Evolutionary conservation across 2,329 filamentous ascomycete genomes (phyloP).

Genomic region (Leptoxyphium fumago): DNA sequence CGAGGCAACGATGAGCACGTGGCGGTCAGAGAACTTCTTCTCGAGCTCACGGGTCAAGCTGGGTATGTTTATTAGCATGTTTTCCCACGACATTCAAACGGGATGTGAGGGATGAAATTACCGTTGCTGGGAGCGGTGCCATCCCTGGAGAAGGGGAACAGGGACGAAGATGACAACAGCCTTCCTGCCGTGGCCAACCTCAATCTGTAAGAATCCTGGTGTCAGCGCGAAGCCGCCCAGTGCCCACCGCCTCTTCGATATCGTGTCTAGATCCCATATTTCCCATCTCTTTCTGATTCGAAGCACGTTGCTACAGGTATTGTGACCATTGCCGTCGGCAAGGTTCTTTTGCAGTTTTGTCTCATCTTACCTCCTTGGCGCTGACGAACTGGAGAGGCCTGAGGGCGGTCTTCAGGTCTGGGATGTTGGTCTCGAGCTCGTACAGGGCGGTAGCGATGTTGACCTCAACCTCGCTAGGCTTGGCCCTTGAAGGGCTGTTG

Average conservation of each 20-base stretch:
- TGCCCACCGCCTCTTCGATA: slow-evolving; percentile 40
- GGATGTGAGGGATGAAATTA: slow-evolving; percentile 38
- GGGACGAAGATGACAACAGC: slow-evolving; percentile 99
- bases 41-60: slow-evolving; percentile 99
- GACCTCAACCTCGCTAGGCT: slow-evolving; percentile 93
- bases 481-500: slow-evolving; percentile 92
- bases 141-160: slow-evolving; percentile 92
- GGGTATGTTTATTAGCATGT: slow-evolving; percentile 3
- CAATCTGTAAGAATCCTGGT: slow-evolving; percentile 63
- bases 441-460: slow-evolving; percentile 93
- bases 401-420: slow-evolving; percentile 91
- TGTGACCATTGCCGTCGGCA: neutral
- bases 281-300: neutral
- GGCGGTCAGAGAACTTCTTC: slow-evolving; percentile 99
- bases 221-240: slow-evolving; percentile 40
- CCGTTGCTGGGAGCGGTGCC: slow-evolving; percentile 99
- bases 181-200: slow-evolving; percentile 99
- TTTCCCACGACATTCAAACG: neutral
- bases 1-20: slow-evolving; percentile 96
- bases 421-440: slow-evolving; percentile 98
- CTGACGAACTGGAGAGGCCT: slow-evolving; percentile 97
- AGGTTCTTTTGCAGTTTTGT: slow-evolving; percentile 1
- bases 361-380: slow-evolving; percentile 87
- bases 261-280: slow-evolving; percentile 3
- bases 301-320: neutral